Evolutionary conservation across 768 basidiomycete species (phyloP), one percentile per base, ranked within the genome.

Genomic region (Calocybe indica): DNA sequence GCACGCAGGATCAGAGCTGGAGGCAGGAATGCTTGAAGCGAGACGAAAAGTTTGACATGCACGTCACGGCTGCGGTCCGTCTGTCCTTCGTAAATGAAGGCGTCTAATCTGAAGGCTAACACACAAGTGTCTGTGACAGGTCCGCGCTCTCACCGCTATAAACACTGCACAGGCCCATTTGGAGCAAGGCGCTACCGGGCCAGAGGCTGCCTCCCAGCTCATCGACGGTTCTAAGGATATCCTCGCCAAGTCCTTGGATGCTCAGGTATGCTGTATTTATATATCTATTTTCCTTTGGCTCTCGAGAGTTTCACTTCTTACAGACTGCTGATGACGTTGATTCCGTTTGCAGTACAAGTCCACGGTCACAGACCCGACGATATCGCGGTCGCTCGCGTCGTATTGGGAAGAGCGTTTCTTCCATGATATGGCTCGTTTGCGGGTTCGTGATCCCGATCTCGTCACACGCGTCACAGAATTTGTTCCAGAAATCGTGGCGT

Each of bases 391-490:
- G 11, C 74, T 94, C 7, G 83, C 95, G 1, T 78, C 87, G 6
- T 82, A 83, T 61, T 97, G 93, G 93, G 96, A 98, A 66, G 70
- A 69, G 31, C 78, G 82, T 46, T 99, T 93, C 71, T 92, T 95
- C 71, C 71, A 81, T 30, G 93, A 97, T 58, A 99, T 99, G 96
- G 68, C 72, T 11, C 80, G 85, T n/a, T 77, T 99, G 12, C 79
- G 79, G 52, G 88, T 98, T 36, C 82, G 85, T 49, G 81, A 85
- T 14, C 93, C 96, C 12, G 92, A 95, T 62, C 90, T 82, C 4
- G 66, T 97, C 46, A 98, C 96, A 1, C 84, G 95, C 37, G 96
- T 98, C 5, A 94, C 94, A 1, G 96, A 98, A 66, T 99, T 92
- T 65, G 85, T 99, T 6, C 91, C 93, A 3, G 94, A 98, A 67